These are phyloP conservation scores for Trichocladium antarcticum DNA, from an alignment of 495 filamentous ascomycete genomes.

Conservation along the genomic window DNA sequence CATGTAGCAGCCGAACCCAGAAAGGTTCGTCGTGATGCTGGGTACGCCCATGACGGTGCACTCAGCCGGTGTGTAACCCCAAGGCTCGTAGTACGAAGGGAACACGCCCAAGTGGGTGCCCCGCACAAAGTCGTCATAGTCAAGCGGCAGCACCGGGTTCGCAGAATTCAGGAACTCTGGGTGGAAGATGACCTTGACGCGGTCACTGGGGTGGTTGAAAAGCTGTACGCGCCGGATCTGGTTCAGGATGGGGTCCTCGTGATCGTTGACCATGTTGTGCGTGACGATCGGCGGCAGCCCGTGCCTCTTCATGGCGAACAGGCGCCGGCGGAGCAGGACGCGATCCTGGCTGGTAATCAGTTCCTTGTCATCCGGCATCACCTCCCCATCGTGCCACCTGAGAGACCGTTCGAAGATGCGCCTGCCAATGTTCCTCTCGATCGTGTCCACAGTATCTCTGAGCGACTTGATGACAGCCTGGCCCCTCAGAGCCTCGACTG, in stretches of 20 bases:
- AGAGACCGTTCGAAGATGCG: conserved; percentile 89
- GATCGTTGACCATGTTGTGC: conserved; percentile 97
- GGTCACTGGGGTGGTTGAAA: conserved; percentile 89
- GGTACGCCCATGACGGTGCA: conserved; percentile 99
- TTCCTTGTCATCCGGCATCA: conserved; percentile 90
- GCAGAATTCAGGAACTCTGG: conserved; percentile 94
- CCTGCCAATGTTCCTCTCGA: conserved; percentile 81
- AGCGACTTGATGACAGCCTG: conserved; percentile 96
- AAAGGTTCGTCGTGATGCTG: conserved; percentile 95
- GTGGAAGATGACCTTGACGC: conserved; percentile 96
- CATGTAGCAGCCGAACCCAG: conserved; percentile 98
- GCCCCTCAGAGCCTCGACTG: conserved; percentile 90
- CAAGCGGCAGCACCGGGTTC: conserved; percentile 87
- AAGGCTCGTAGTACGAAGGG: conserved; percentile 96
- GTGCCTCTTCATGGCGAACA: conserved; percentile 93
- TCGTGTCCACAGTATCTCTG: conserved; percentile 78
- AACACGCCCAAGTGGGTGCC: conserved; percentile 94
- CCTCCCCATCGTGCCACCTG: conserved; percentile 86
- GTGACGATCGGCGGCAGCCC: conserved; percentile 89
- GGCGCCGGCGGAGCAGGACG: conserved; percentile 77
- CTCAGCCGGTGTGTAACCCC: conserved; percentile 97
- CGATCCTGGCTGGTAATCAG: conserved; percentile 84
- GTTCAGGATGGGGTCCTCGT: conserved; percentile 88
- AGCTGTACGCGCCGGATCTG: conserved; percentile 92
- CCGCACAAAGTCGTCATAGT: conserved; percentile 97